These are phyloP conservation scores for Neonectria faginata DNA, from an alignment of 2,329 filamentous ascomycete genomes.

Conservation along the genomic window DNA sequence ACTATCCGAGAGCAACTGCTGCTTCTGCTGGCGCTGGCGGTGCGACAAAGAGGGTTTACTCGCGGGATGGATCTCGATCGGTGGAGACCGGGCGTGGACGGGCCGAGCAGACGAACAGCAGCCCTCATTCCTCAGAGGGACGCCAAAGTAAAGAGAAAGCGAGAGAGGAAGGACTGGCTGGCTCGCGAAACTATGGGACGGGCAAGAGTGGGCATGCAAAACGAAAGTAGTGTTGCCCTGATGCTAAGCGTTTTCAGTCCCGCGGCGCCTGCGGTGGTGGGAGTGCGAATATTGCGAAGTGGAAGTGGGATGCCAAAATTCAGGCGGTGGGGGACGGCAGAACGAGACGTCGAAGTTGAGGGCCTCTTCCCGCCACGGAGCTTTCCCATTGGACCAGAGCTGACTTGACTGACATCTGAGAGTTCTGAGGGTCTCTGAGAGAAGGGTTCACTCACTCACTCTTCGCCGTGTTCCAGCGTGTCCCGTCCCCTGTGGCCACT, in stretches of 20 bases:
- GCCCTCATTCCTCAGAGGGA: slow-evolving; percentile 43
- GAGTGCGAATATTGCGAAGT: slow-evolving; percentile 30
- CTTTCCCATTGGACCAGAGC: not conserved
- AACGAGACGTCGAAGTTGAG: slow-evolving; percentile 26
- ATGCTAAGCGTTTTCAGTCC: slow-evolving; percentile 5
- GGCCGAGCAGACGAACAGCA: slow-evolving; percentile 42
- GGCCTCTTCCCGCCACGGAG: no score
- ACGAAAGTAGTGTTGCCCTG: slow-evolving; percentile 4
- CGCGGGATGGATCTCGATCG: slow-evolving; percentile 37
- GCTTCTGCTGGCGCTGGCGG: slow-evolving; percentile 19
- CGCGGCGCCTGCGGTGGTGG: not conserved
- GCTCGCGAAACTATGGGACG: not conserved
- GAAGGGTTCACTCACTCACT: no score
- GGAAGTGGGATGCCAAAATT: slow-evolving; percentile 40
- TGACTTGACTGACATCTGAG: not conserved
- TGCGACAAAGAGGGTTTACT: slow-evolving; percentile 22
- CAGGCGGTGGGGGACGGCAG: slow-evolving; percentile 48
- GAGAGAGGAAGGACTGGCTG: slow-evolving; percentile 8
- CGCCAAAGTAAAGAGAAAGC: slow-evolving; percentile 14
- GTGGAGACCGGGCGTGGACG: slow-evolving; percentile 37
- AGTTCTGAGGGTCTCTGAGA: not conserved
- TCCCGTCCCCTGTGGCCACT: not conserved
- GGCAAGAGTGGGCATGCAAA: slow-evolving; percentile 5
- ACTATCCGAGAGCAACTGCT: slow-evolving; percentile 27
- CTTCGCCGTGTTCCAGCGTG: not conserved